A percentile compares a stretch with the other conserved stretches of the same genome.
Evolutionary conservation across 192 early-diverging fungal genomes (phyloP).

Genomic region (Podila horticola): DNA sequence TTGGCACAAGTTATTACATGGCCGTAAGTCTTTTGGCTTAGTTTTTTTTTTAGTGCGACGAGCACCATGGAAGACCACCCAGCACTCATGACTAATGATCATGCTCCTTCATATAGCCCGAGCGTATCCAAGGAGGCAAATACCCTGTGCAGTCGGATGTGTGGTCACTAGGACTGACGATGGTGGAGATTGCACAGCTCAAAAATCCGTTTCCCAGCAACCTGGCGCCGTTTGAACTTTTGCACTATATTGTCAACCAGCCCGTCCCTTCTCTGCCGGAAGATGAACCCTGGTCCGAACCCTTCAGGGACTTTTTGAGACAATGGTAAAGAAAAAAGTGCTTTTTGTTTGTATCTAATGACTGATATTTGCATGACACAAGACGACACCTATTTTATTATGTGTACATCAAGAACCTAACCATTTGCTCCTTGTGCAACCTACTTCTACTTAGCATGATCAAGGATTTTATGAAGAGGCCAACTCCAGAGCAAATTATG

Average conservation of each 20-base stretch:
- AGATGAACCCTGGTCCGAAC: conserved; percentile 65
- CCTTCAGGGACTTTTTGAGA: conserved; percentile 77
- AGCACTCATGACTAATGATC: neutral
- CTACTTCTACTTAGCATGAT: conserved; percentile 62
- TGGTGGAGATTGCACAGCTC: conserved; percentile 94
- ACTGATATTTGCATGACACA: too few relatives aligned
- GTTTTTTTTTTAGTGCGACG: neutral
- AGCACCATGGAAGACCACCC: neutral
- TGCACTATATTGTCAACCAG: conserved; percentile 93
- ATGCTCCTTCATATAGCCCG: conserved; percentile 70
- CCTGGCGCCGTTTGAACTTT: conserved; percentile 89
- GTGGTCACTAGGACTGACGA: conserved; percentile 94
- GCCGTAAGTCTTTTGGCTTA: conserved; percentile 66
- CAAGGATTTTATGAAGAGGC: conserved; percentile 77
- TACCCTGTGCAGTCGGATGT: conserved; percentile 94
- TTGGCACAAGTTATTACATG: conserved; percentile 97
- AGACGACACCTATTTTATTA: too few relatives aligned
- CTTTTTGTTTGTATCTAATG: too few relatives aligned
- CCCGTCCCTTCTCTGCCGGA: conserved; percentile 81
- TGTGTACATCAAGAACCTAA: neutral
- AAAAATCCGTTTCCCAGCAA: conserved; percentile 91
- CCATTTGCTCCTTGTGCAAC: neutral
- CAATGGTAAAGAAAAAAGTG: conserved; percentile 74
- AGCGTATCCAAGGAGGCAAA: conserved; percentile 90
- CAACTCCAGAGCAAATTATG: conserved; percentile 75